Evolutionary conservation across 179 eudicot genomes (phyloP).

Genomic region (Nepenthes alata): DNA sequence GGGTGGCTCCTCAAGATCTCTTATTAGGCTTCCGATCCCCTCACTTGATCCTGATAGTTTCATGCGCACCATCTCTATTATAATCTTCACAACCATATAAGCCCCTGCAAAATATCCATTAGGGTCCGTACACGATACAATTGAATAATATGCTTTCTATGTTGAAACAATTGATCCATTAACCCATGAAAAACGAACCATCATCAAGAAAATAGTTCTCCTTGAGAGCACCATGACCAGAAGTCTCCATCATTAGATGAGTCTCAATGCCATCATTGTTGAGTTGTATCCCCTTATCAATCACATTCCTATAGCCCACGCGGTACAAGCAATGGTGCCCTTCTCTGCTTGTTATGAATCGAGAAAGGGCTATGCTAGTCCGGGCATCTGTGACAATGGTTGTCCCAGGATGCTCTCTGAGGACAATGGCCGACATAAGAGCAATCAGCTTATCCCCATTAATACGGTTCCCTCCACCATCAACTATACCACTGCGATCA

Average conservation of each 20-base stretch:
- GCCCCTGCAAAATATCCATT: slow-evolving; percentile 38
- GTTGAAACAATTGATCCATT: slow-evolving; percentile 1
- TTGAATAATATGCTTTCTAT: too few species aligned
- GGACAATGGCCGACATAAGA: slow-evolving; percentile 63
- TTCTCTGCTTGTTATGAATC: slow-evolving; percentile 47
- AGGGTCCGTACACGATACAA: too few species aligned
- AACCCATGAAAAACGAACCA: slow-evolving; percentile 23
- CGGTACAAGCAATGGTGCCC: slow-evolving; percentile 79
- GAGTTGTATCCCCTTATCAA: slow-evolving; percentile 70
- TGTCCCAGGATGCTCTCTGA: slow-evolving; percentile 64
- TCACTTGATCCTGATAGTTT: slow-evolving; percentile 57
- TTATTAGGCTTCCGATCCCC: slow-evolving; percentile 74
- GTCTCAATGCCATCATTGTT: slow-evolving; percentile 64
- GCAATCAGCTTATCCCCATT: slow-evolving; percentile 84
- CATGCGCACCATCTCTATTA: slow-evolving; percentile 90
- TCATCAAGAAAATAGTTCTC: slow-evolving; percentile 90
- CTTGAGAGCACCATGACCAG: slow-evolving; percentile 84
- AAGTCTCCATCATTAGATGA: slow-evolving; percentile 92
- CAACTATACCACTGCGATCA: slow-evolving; percentile 88
- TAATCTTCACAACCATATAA: slow-evolving; percentile 89
- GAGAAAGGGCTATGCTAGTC: slow-evolving; percentile 58
- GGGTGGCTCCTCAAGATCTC: slow-evolving; percentile 69
- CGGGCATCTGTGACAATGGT: slow-evolving; percentile 89
- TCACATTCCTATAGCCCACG: slow-evolving; percentile 87
- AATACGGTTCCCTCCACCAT: slow-evolving; percentile 59